Evolutionary conservation across 2,329 filamentous ascomycete genomes (phyloP), one percentile per base, ranked within the genome.

Genomic region (Pyrenochaeta sp.): DNA sequence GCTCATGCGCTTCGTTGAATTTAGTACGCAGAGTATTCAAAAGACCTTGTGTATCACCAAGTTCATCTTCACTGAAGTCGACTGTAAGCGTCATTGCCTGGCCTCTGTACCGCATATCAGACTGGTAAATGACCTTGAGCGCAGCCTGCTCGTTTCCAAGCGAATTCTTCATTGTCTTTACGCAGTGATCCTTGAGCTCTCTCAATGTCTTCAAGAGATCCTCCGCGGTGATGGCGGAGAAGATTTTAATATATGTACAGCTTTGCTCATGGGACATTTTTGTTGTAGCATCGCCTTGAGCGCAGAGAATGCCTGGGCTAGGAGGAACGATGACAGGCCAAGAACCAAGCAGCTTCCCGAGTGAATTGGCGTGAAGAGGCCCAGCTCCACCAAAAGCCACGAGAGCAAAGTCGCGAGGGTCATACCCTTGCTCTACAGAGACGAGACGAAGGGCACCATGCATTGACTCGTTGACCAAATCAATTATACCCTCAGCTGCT

Each of bases 261-360:
- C 79, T 81, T 48, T 80, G 72, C 36, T 80, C 78, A 43, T 81
- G 79, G 35, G 78, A 78, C 60, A 83, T 75, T 56, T 80, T 79
- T 0, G 81, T 83, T 1, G 78, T 81, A 2, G 77, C 79, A 68
- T 83, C 81, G 0, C 81, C 81, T 49, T 80, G 77, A 2, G 81
- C 81, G 54, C 81, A 83, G 0, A 83, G 68, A 9, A 81, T 79
- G 18, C 81, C 81, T 4, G 81, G 81, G 1, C 79, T 79, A 1
- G 78, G 79, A 10, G 81, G 81, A 2, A 83, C 71, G n/a, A 83
- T 82, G n/a, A 83, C 79, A 4, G 81, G 81, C 77, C 78, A 83
- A 2, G 80, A 78, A 0, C 79, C 78, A 4, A 83, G 73, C 1
- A 83, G 73, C 58, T 81, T 76, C 18, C 81, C 81, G 1, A 83